Percentiles rank a stretch among this genome's conserved stretches.
phyloP scores from a whole-genome alignment of 108 stramenopile genomes.

The Nitzschia palea region DNA sequence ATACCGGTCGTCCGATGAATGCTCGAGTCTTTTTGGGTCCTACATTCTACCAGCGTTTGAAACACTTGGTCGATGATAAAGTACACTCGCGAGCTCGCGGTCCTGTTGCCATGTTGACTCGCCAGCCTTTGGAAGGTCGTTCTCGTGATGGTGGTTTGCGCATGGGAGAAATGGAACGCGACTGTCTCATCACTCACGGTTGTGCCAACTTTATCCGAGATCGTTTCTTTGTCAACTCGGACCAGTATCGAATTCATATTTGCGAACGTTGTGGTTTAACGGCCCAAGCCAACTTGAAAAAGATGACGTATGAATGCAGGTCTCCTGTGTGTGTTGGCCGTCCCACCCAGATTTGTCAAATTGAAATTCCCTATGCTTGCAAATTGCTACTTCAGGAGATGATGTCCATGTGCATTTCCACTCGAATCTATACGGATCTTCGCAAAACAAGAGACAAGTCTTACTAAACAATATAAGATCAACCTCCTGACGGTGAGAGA shows the following conservation, averaged over 20 bases:
- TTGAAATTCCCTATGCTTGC: conserved; percentile 99
- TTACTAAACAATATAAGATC: conserved; percentile 26
- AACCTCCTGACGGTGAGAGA: no score
- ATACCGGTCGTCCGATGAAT: conserved; percentile 94
- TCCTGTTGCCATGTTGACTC: conserved; percentile 96
- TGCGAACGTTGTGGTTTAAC: conserved; percentile 97
- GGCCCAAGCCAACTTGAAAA: conserved; percentile 94
- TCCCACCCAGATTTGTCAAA: conserved; percentile 83
- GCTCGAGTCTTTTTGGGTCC: conserved; percentile 99
- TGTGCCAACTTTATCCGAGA: conserved; percentile 97
- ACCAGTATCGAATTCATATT: conserved; percentile 96
- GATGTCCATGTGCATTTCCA: conserved; percentile 93
- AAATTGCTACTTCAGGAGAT: conserved; percentile 98
- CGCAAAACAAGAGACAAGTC: conserved; percentile 37
- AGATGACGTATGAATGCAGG: conserved; percentile 95
- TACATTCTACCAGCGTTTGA: conserved; percentile 99
- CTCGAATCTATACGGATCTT: conserved; percentile 79
- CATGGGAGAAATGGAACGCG: conserved; percentile 99
- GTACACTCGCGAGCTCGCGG: conserved; percentile 98
- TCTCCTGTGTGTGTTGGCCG: conserved; percentile 81
- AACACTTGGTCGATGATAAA: conserved; percentile 99
- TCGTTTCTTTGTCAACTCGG: conserved; percentile 97
- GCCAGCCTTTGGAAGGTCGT: conserved; percentile 99
- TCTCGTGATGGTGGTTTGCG: conserved; percentile 97
- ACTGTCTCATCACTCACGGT: conserved; percentile 99